phyloP scores from a whole-genome alignment of 306 rosid species.

The Quercus glauca region DNA sequence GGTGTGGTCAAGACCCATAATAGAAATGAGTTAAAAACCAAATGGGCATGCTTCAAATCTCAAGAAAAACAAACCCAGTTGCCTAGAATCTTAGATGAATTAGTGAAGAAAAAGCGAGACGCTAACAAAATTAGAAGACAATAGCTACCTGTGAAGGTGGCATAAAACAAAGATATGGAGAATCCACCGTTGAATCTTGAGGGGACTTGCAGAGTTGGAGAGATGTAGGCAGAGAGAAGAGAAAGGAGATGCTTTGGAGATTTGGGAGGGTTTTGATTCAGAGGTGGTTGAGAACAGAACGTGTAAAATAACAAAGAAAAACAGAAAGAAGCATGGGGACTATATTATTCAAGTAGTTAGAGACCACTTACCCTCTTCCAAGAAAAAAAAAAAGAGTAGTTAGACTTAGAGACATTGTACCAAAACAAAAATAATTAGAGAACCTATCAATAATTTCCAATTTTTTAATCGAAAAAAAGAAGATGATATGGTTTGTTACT shows the following conservation, averaged over 20 bases:
- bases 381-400: too few relatives aligned
- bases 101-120: background rate
- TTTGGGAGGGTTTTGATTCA: background rate
- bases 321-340: background rate
- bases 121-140: background rate
- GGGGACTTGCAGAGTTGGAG: background rate
- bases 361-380: too few relatives aligned
- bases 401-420: background rate
- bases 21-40: conserved; percentile 13
- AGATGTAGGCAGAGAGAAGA: background rate
- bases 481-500: too few relatives aligned
- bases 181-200: background rate
- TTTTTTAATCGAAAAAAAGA: too few relatives aligned
- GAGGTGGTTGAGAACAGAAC: background rate
- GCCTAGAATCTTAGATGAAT: conserved; percentile 1
- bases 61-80: conserved; percentile 29
- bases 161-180: background rate
- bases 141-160: conserved; percentile 1
- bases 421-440: too few relatives aligned
- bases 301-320: background rate
- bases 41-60: conserved; percentile 37
- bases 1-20: background rate
- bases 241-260: background rate
- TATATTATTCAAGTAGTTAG: too few relatives aligned
- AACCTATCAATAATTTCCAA: too few relatives aligned